Evolutionary conservation across 805 yeast genomes (phyloP).

Genomic region (Metschnikowia baotianmanensis): DNA sequence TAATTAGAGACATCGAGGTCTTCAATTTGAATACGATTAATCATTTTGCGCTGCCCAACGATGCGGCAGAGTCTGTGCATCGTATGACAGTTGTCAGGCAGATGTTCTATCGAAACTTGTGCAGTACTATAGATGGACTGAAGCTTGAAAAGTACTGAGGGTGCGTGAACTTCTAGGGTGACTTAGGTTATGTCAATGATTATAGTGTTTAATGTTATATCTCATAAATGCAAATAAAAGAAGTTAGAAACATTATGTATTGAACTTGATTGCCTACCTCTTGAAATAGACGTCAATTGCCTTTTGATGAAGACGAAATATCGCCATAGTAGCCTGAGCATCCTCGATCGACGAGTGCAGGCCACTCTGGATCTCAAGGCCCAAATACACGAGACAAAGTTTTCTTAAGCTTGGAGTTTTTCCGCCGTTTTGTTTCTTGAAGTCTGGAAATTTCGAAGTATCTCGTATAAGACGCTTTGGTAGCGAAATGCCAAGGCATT

Average conservation of each 20-base stretch:
- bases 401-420: constrained; percentile 73
- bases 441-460: constrained; percentile 63
- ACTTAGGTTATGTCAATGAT: no score
- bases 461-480: constrained; percentile 67
- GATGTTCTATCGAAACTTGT: constrained; percentile 38
- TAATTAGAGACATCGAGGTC: neutral
- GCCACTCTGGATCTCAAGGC: constrained; percentile 64
- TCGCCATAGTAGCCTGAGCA: constrained; percentile 81
- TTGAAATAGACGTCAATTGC: constrained; percentile 52
- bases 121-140: constrained; percentile 35
- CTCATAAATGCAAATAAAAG: neutral
- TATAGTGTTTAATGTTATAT: neutral
- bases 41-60: neutral
- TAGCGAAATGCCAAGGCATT: constrained; percentile 63
- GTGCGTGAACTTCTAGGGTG: neutral
- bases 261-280: neutral
- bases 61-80: constrained; percentile 1
- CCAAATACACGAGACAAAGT: constrained; percentile 54
- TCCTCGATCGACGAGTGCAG: constrained; percentile 89
- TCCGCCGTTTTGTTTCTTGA: constrained; percentile 58
- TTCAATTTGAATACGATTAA: neutral
- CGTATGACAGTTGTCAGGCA: constrained; percentile 11
- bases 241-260: no score
- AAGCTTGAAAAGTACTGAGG: constrained; percentile 27
- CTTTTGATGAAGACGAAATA: constrained; percentile 61